A percentile compares a stretch with the other conserved stretches of the same genome.
Evolutionary conservation across 2,329 filamentous ascomycete genomes (phyloP).

Genomic region (Hymenoscyphus infarciens): DNA sequence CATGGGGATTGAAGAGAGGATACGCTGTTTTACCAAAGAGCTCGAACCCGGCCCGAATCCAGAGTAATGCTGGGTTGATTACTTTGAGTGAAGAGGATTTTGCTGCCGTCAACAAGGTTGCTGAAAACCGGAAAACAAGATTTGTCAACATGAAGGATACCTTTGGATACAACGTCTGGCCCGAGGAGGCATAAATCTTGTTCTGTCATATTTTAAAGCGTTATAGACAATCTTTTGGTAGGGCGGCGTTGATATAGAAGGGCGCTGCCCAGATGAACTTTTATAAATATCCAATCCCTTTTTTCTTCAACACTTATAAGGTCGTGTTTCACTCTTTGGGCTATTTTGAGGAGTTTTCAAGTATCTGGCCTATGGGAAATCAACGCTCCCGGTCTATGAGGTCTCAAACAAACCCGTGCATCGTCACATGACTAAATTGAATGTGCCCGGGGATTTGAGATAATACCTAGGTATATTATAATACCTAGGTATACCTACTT

Average conservation of each 20-base stretch:
- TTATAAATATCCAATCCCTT: neutral
- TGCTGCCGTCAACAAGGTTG: slow-evolving; percentile 54
- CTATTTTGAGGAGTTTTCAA: too few species aligned
- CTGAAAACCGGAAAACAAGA: slow-evolving; percentile 61
- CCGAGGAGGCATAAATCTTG: slow-evolving; percentile 45
- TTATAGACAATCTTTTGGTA: too few species aligned
- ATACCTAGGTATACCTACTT: too few species aligned
- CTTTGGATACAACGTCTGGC: slow-evolving; percentile 70
- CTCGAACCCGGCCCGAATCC: slow-evolving; percentile 64
- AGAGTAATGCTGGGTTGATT: slow-evolving; percentile 65
- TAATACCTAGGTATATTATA: too few species aligned
- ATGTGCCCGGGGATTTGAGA: too few species aligned
- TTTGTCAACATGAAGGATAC: slow-evolving; percentile 83
- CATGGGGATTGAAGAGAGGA: slow-evolving; percentile 68
- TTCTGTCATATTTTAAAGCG: neutral
- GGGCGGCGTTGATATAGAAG: neutral
- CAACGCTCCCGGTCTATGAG: too few species aligned
- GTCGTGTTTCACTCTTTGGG: too few species aligned
- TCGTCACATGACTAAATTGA: too few species aligned
- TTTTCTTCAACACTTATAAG: too few species aligned
- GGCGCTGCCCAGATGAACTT: neutral
- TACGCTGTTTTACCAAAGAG: slow-evolving; percentile 72
- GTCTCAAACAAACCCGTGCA: too few species aligned
- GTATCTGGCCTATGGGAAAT: too few species aligned
- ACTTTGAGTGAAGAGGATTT: slow-evolving; percentile 61